Base-by-base conservation (phyloP, 176 grass and related monocot species). In the Zizania latifolia region DNA sequence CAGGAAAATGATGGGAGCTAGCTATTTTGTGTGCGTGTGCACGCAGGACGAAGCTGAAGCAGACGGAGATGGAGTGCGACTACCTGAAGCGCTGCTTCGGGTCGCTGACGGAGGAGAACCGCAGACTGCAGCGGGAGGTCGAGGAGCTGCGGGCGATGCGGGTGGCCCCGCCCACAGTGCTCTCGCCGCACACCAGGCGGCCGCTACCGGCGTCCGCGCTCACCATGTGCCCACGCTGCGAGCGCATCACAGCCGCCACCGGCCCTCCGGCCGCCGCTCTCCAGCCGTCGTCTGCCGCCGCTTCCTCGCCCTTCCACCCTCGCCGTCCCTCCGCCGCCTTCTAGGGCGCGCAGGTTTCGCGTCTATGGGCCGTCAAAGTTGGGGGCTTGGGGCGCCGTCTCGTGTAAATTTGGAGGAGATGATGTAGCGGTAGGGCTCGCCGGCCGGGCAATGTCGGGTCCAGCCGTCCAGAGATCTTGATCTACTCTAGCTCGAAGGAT, bases 51-150 rank as follows among this genome's bases (percentile, higher is more conserved):
- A 99, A 99, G 86, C 87, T 99, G 62, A 99, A 99, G 89, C 92
- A 99, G 76, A 99, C 91, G 46, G 95, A 99, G 79, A 84, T 92
- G 95, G 95, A 99, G 68, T 94, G 95, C 75, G 95, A 94, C 82
- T 94, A 99, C 82, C 83, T 99, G 72, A 94, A 94, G 70, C 84
- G 95, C 23, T 94, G 91, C 80, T 99, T 99, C 76, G 89, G 95
- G 6, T 99, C 95, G 66, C 70, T 99, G 65, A 92, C 95, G 19
- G 89, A 99, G 81, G 95, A 99, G 89, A 99, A 99, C 85, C 84
- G 91, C 27, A 89, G 91, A 0, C 87, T 99, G 27, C 95, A 92
- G 77, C 89, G 89, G 14, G 95, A 99, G 84, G 91, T 99, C 13
- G 95, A 99, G 87, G 89, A 94, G 86, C 89, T 99, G 68, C 85